Evolutionary conservation across 306 rosid species (phyloP).

Genomic region (Pyrus communis): DNA sequence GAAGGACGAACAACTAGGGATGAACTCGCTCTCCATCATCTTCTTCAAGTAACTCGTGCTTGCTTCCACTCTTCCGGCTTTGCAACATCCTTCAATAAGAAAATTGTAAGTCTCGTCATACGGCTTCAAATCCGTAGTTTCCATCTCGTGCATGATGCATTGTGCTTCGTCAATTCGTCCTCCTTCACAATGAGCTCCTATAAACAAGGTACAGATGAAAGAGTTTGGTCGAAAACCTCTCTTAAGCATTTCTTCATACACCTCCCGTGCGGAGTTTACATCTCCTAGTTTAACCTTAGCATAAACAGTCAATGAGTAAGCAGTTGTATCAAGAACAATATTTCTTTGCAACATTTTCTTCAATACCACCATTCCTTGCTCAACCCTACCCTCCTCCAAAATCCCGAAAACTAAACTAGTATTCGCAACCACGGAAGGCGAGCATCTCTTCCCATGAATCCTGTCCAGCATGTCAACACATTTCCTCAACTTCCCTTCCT

Average conservation of each 20-base stretch:
- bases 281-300: constrained; percentile 41
- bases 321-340: constrained; percentile 55
- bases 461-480: constrained; percentile 42
- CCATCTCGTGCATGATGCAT: constrained; percentile 54
- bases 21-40: constrained; percentile 47
- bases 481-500: constrained; percentile 58
- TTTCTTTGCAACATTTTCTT: constrained; percentile 70
- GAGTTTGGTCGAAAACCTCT: constrained; percentile 61
- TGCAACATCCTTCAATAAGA: constrained; percentile 55
- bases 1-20: constrained; percentile 59
- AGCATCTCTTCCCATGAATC: constrained; percentile 38
- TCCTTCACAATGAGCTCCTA: constrained; percentile 47
- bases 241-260: constrained; percentile 50
- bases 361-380: constrained; percentile 45
- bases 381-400: constrained; percentile 43
- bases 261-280: constrained; percentile 32
- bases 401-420: constrained; percentile 41
- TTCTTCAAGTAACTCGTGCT: constrained; percentile 39
- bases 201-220: constrained; percentile 54
- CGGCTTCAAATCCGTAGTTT: constrained; percentile 44
- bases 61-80: constrained; percentile 32
- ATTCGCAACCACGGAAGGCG: constrained; percentile 60
- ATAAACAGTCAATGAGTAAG: constrained; percentile 50
- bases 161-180: constrained; percentile 51
- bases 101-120: constrained; percentile 45